Evolutionary conservation across 768 basidiomycete genomes (phyloP), one percentile per base, ranked within the genome.

Genomic region (Termitomyces sp.): DNA sequence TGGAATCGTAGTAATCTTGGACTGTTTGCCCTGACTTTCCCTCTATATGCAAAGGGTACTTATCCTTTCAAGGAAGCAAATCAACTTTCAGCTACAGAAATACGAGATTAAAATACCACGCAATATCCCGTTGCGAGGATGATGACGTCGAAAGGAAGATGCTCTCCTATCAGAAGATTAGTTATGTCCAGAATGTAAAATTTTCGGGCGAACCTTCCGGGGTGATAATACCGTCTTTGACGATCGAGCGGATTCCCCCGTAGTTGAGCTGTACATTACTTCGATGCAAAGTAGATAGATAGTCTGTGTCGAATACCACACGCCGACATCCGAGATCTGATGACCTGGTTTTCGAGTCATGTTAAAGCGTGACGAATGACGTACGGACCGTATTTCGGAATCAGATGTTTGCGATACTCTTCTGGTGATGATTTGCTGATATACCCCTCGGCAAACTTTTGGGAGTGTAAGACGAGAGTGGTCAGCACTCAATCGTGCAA

Each of bases 261-360:
- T 71, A 79, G 17, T 71, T 68, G 19, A 84, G 64, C 2, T 69
- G 59, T 9, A 84, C 69, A 64, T 85, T 83, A 5, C 74, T 68
- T 5, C 69, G 72, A 55, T 78, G 71, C 27, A 84, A 67, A 10
- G 73, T 62, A 23, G 68, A 57, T 32, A 84, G 71, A 61, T 76
- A 84, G 17, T 72, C 71, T 0, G 76, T 70, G 61, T 85, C 79
- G 54, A 78, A 70, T 6, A 84, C 70, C 12, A 82, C 62, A 16
- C 84, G 79, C 65, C 80, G 83, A 62, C 82, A 84, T 2, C 83
- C 82, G 39, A 76, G 64, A 27, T 71, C 80, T 82, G 49, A 45
- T 39, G 10, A 10, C 3, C 11, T 25, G 21, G 34, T 17, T 30
- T 11, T 51, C 16, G 52, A n/a, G 14, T 14, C 34, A 34, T 14